Evolutionary conservation across 352 stramenopile genomes (phyloP), one percentile per base, ranked within the genome.

Genomic region (Phytophthora litchii): DNA sequence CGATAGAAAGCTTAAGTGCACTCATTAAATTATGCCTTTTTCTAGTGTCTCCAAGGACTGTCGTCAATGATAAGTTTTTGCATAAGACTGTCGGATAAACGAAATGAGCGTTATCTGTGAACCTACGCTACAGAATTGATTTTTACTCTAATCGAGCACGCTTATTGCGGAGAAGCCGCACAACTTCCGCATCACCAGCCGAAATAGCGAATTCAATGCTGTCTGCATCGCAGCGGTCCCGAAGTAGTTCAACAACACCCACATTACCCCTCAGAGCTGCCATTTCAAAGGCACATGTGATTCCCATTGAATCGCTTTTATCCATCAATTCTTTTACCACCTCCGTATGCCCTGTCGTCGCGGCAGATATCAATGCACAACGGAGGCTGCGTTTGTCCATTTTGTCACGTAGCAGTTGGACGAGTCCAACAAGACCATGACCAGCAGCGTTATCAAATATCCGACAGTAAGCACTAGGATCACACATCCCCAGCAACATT

Each of bases 281-380:
- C 32, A 64, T 64, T 53, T 60, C 58, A 44, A 61, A 66, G 8
- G 58, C 58, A 40, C 42, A 51, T 17, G 29, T 46, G 35, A 61
- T 51, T 12, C 50, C 35, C 27, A 11, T 40, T 19, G 56, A 42
- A 19, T 58, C 55, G 17, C 38, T 47, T 37, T 43, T 13, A 27
- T 51, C 42, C 14, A 45, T 34, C 36, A 61, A 37, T 20, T 20
- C 27, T 25, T 50, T 31, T 14, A 51, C 51, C 10, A 50, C 50
- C 12, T 55, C 12, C 3, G 43, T 43, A 14, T 66, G 32, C 1
- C 57, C 57, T 27, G 8, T 27, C 1, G 48, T 60, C 13, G 54
- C 36, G 12, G 54, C 53, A 32, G 53, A 60, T 13, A 63, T 44
- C 47, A 55, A 35, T 13, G 14, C 56, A 21, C 56, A 64, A 1